Base-by-base conservation (phyloP, 176 grass and related monocot genomes). In the Carex scoparia region DNA sequence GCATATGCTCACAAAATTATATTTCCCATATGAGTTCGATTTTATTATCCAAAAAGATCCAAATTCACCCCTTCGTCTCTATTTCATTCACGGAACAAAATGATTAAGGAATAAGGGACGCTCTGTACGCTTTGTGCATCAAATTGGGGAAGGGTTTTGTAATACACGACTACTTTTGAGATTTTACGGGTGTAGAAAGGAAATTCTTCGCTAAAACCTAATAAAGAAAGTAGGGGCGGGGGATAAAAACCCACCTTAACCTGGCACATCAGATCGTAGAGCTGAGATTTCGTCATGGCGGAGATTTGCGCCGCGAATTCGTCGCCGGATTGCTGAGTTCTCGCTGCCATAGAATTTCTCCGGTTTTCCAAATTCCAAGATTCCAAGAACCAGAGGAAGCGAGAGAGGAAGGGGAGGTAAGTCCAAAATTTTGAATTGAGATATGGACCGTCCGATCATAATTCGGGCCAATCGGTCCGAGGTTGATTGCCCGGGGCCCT, bases 261-360 rank as follows among this genome's bases (percentile, higher is more conserved):
- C 84, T 99, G 87, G 84, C 89, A 88, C 90, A 99, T 95, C 35
- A 99, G 84, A 75, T 99, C 96, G 88, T 91, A 92, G 64, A 99
- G 90, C 85, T 94, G 91, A 32, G 91, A 56, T 74, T 92, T 91
- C 19, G 96, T 88, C 96, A 99, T 84, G 84, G 65, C 51, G 74
- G 90, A 87, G 85, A 98, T 90, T 54, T 93, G 91, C 49, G 89
- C 85, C 57, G 91, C 86, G 16, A 92, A 79, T 72, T 86, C 88
- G 38, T 99, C 89, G 72, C 90, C 89, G 31, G 80, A 59, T 48
- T 71, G 79, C 65, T 82, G 60, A 56, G 73, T 88, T 84, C 90
- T 92, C 53, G 91, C 84, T 12, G 90, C 88, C 96, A 99, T 98
- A 28, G n/a, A 42, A 44, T 13, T 38, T 68, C 32, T 46, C 44